Evolutionary conservation across 225 moss, liverwort and hornwort species (phyloP), one percentile per base, ranked within the genome.

Genomic region (Marchantia paleacea): DNA sequence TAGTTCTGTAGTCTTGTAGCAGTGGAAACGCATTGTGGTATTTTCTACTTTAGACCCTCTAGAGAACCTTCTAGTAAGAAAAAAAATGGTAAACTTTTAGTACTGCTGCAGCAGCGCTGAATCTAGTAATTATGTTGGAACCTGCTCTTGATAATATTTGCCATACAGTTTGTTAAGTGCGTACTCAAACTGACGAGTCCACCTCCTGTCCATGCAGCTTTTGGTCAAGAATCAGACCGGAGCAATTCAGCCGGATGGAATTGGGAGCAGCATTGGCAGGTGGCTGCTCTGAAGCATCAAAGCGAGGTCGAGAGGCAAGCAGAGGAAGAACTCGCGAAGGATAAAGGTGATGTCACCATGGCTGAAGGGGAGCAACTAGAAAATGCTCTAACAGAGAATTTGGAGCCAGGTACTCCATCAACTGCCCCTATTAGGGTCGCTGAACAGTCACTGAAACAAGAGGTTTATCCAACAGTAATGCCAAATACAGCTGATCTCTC

Each of bases 401-500:
- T 87, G 79, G 87, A 85, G 78, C 84, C 87, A 57, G 87, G 85
- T 55, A 85, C 85, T 72, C 88, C 82, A 49, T 85, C 85, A 50
- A 54, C 83, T 55, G 83, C 85, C 49, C 82, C 85, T 31, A 79
- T 53, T 83, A 71, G 78, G 79, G 85, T 72, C 74, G 82, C 82
- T 62, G 87, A 85, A 80, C 77, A 82, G 68, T 52, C 87, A 50
- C 13, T 77, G 5, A 74, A 57, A 76, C 72, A 81, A 66, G 81
- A 51, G 26, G 78, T 30, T 26, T 58, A 64, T 71, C 81, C 81
- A 39, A 71, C 10, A 55, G 84, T 82, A 50, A 77, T 82, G 77
- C 51, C 80, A 47, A 26, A 50, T 13, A 66, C 65, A 73, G 76
- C 20, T 78, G 73, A 80, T 25, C 63, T 47, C 39, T 53, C 76